These are phyloP conservation scores for Helianthus tuberosus DNA, from an alignment of 129 eudicot genomes.

Conservation along the genomic window DNA sequence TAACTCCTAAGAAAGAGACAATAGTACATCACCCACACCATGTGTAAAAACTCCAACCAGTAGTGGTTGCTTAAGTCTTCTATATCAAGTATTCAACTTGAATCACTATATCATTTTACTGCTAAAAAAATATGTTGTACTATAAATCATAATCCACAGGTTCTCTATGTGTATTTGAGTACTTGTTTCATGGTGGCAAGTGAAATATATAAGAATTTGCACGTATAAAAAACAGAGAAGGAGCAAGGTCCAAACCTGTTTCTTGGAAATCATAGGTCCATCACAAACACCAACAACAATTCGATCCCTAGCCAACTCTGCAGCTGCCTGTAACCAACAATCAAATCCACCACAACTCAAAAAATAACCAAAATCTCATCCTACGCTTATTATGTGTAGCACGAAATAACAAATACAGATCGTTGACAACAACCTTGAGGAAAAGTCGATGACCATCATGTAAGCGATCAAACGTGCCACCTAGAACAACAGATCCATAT, in stretches of 20 bases:
- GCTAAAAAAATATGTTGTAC: too few relatives aligned
- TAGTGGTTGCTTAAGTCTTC: too few relatives aligned
- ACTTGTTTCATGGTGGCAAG: background rate
- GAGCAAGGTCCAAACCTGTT: slow-evolving; percentile 51
- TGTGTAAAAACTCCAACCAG: too few relatives aligned
- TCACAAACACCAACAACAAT: slow-evolving; percentile 90
- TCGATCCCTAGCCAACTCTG: slow-evolving; percentile 69
- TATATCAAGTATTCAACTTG: too few relatives aligned
- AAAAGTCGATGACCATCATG: slow-evolving; percentile 93
- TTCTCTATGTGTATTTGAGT: too few relatives aligned
- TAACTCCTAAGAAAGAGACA: too few relatives aligned
- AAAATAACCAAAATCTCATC: slow-evolving; percentile 1
- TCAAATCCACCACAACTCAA: slow-evolving; percentile 22
- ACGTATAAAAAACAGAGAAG: background rate
- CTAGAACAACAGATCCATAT: slow-evolving; percentile 70
- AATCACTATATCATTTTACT: too few relatives aligned
- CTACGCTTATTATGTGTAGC: background rate
- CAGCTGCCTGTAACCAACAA: slow-evolving; percentile 64
- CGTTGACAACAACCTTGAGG: slow-evolving; percentile 56
- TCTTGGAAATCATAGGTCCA: slow-evolving; percentile 82
- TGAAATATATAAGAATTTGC: background rate
- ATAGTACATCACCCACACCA: too few relatives aligned
- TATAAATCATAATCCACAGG: too few relatives aligned
- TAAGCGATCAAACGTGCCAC: slow-evolving; percentile 93
- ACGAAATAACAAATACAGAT: slow-evolving; percentile 8